Conservation (phyloP, 139 green algal species). For the Micromonas pusilla region DNA sequence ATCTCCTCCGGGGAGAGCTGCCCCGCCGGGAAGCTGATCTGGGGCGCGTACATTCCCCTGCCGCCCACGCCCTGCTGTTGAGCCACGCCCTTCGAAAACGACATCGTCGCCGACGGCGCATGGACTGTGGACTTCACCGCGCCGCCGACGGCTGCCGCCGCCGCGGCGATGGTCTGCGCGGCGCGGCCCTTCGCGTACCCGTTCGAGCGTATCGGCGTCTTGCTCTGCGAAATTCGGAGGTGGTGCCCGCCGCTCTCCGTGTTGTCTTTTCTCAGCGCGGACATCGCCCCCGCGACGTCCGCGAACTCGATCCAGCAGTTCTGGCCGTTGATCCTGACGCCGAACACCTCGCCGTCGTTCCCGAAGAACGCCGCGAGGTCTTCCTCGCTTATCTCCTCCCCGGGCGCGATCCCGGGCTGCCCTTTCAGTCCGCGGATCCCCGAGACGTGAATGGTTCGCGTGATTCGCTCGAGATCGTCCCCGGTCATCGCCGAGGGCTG, state of each 20-base stretch:
- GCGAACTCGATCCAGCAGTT: conserved; percentile 45
- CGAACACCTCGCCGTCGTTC: conserved; percentile 40
- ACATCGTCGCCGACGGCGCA: too few relatives aligned
- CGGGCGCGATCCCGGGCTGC: neutral
- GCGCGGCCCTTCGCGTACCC: conserved; percentile 16
- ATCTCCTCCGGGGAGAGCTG: too few relatives aligned
- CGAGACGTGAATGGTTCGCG: conserved; percentile 41
- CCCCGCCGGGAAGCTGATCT: too few relatives aligned
- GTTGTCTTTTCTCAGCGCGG: conserved; percentile 36
- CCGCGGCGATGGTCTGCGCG: too few relatives aligned
- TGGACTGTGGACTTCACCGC: too few relatives aligned
- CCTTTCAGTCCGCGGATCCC: conserved; percentile 24
- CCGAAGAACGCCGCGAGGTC: conserved; percentile 40
- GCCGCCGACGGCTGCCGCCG: too few relatives aligned
- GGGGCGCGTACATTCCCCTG: too few relatives aligned
- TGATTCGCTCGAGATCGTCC: conserved; percentile 38
- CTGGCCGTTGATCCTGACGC: conserved; percentile 37
- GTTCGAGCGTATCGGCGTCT: conserved; percentile 42
- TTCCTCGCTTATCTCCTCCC: conserved; percentile 38
- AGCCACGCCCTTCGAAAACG: too few relatives aligned
- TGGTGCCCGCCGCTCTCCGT: conserved; percentile 32
- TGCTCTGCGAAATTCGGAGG: conserved; percentile 37
- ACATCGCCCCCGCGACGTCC: conserved; percentile 27
- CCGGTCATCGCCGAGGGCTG: neutral
- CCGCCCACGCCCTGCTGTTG: too few relatives aligned